Conservation (phyloP, 2,329 filamentous ascomycete genomes). For the Colletotrichum sidae region DNA sequence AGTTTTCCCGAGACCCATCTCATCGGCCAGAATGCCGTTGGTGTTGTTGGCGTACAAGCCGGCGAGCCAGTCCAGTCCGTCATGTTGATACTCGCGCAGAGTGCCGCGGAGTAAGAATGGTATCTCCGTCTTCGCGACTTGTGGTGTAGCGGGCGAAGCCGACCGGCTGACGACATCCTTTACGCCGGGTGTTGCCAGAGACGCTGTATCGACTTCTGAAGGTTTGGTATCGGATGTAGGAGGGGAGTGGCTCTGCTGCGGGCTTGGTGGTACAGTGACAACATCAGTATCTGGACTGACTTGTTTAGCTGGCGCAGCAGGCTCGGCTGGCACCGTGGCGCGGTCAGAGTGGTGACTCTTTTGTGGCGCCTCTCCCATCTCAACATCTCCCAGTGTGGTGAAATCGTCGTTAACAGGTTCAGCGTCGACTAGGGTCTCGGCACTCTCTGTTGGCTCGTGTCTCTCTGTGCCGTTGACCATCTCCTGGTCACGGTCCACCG, state of each 20-base stretch:
- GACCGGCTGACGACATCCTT: slow-evolving; percentile 46
- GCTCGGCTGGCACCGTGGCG: slow-evolving; percentile 37
- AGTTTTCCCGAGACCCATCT: slow-evolving; percentile 98
- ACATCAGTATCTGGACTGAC: slow-evolving; percentile 57
- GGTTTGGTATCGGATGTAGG: slow-evolving; percentile 63
- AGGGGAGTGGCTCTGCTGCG: slow-evolving; percentile 60
- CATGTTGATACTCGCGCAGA: slow-evolving; percentile 94
- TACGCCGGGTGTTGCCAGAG: slow-evolving; percentile 31
- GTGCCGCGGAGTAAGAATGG: slow-evolving; percentile 88
- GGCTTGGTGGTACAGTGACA: slow-evolving; percentile 55
- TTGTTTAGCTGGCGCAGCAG: slow-evolving; percentile 42
- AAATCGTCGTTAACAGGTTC: slow-evolving; percentile 25
- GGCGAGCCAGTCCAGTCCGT: slow-evolving; percentile 96
- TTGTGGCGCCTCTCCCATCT: slow-evolving; percentile 47
- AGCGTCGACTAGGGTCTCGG: background rate
- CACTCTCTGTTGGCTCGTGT: background rate
- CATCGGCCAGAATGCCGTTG: slow-evolving; percentile 96
- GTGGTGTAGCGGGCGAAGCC: slow-evolving; percentile 44
- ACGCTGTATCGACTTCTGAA: slow-evolving; percentile 59
- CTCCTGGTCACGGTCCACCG: background rate
- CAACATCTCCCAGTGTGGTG: slow-evolving; percentile 42
- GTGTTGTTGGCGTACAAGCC: slow-evolving; percentile 92
- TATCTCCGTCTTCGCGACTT: slow-evolving; percentile 73
- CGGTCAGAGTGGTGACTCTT: slow-evolving; percentile 38
- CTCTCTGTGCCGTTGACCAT: background rate